phyloP scores from a whole-genome alignment of 225 moss, liverwort and hornwort species.

The Physcomitrellopsis africana region DNA sequence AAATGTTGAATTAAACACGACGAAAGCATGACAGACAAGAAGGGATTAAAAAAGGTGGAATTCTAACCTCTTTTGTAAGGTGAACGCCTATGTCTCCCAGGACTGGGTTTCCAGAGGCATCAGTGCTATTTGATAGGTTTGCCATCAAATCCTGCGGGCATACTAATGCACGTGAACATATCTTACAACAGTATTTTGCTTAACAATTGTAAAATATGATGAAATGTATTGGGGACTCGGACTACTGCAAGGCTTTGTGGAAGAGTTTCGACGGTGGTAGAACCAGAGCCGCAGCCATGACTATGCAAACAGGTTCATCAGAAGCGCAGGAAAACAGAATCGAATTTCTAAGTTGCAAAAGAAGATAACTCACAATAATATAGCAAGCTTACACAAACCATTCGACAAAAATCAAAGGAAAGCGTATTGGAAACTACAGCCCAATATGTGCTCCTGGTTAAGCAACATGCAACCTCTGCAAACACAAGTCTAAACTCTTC shows the following conservation, averaged over 20 bases:
- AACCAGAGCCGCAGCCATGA: not conserved
- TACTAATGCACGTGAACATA: constrained; percentile 15
- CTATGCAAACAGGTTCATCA: not conserved
- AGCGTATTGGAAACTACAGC: not conserved
- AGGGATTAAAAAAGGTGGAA: not conserved
- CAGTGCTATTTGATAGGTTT: constrained; percentile 50
- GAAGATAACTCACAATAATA: not conserved
- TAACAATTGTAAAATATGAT: too few species aligned
- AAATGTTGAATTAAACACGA: not conserved
- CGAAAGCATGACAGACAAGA: constrained; percentile 11
- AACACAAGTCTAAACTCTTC: constrained; percentile 11
- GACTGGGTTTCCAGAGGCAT: constrained; percentile 88
- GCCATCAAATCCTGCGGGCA: constrained; percentile 63
- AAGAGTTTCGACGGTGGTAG: not conserved
- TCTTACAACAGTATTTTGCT: not conserved
- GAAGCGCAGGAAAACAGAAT: too few species aligned
- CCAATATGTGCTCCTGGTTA: not conserved
- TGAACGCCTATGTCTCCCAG: constrained; percentile 82
- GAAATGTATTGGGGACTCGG: too few species aligned
- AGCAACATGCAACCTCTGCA: constrained; percentile 4
- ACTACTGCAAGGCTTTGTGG: too few species aligned
- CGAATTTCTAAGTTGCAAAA: not conserved
- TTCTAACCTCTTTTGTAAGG: constrained; percentile 72
- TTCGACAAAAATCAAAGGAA: not conserved
- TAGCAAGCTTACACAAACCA: not conserved